Percentiles rank a stretch among this genome's conserved stretches.
These are phyloP conservation scores for Euphorbia schlechtendalii DNA, from an alignment of 441 rosid genomes.

Conservation along the genomic window DNA sequence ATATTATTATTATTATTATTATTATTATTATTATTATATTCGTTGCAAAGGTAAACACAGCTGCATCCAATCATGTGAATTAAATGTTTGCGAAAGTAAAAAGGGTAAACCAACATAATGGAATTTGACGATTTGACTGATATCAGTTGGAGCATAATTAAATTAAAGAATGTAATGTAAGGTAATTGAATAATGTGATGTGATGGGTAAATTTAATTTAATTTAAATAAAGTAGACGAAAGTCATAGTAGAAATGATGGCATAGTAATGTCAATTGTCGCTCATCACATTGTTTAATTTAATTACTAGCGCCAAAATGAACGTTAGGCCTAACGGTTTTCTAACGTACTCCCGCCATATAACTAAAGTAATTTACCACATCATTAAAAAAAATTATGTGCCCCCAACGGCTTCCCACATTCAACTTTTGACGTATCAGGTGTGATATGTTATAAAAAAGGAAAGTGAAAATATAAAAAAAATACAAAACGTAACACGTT, in stretches of 20 bases:
- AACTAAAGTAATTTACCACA: background rate
- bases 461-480: no score
- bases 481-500: no score
- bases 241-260: background rate
- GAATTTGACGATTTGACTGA: no score
- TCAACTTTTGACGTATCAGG: no score
- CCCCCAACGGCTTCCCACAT: no score
- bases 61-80: no score
- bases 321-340: background rate
- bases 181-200: background rate
- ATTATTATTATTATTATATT: no score
- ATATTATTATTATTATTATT: no score
- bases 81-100: no score
- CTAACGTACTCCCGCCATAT: background rate
- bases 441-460: no score
- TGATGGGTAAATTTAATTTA: background rate
- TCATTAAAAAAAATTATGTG: background rate
- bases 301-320: background rate
- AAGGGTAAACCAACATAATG: no score
- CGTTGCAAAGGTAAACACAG: no score
- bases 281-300: background rate
- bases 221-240: constrained; percentile 26
- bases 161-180: background rate
- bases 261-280: background rate
- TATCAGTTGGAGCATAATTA: background rate